Conservation (phyloP, 306 rosid genomes). For the Gastrolobium bilobum region DNA sequence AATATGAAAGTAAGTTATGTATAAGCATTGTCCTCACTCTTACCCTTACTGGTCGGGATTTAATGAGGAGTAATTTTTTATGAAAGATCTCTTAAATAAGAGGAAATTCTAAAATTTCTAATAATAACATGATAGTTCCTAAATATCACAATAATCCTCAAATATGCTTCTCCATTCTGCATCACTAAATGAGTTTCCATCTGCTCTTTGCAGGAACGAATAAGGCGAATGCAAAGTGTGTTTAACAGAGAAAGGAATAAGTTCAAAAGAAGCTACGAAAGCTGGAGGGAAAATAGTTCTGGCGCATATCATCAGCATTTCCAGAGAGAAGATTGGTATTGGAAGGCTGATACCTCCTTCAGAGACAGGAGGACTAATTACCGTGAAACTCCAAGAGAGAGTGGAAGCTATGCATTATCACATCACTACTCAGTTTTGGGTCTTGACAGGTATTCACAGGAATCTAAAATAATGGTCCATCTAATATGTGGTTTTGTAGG, state of each 20-base stretch:
- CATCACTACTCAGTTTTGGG: conserved; percentile 97
- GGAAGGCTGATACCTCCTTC: conserved; percentile 83
- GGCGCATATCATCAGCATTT: conserved; percentile 75
- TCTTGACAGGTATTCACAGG: conserved; percentile 82
- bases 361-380: conserved; percentile 69
- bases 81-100: conserved; percentile 21
- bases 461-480: conserved; percentile 19
- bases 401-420: conserved; percentile 70
- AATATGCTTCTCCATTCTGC: background rate
- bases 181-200: conserved; percentile 33
- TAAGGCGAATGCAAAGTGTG: conserved; percentile 98
- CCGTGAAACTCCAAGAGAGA: conserved; percentile 73
- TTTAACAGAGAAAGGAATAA: conserved; percentile 97
- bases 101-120: background rate
- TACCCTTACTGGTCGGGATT: no score
- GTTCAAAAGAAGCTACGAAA: conserved; percentile 76
- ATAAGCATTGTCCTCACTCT: no score
- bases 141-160: background rate
- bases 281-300: conserved; percentile 80
- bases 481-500: conserved; percentile 19
- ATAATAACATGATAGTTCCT: conserved; percentile 12
- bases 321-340: conserved; percentile 98
- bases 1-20: no score
- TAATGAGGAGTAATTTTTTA: background rate
- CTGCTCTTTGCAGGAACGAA: conserved; percentile 75